phyloP scores from a whole-genome alignment of 2,329 filamentous ascomycete species.

The Thyridium curvatum region DNA sequence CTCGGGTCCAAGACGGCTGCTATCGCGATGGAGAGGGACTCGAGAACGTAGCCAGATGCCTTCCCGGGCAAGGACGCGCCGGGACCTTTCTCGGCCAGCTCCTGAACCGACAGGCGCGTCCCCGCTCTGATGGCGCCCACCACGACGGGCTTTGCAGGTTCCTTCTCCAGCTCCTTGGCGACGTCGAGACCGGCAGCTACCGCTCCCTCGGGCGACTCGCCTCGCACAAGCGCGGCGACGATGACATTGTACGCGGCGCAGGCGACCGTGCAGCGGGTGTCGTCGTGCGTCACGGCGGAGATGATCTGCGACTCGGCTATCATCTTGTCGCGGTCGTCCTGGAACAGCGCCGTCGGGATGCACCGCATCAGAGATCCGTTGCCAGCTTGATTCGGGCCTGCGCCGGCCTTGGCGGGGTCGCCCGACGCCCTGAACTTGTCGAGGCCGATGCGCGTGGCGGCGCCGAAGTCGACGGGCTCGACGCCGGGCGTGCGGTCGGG shows the following conservation, averaged over 20 bases:
- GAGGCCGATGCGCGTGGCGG: conserved; percentile 28
- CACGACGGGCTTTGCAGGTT: background rate
- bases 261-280: conserved; percentile 23
- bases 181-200: conserved; percentile 15
- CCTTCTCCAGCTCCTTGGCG: conserved; percentile 9
- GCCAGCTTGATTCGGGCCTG: conserved; percentile 29
- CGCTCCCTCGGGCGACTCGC: conserved; percentile 15
- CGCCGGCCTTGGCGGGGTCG: conserved; percentile 26
- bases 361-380: conserved; percentile 43
- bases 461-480: conserved; percentile 30
- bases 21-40: conserved; percentile 31
- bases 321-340: conserved; percentile 14
- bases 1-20: conserved; percentile 34
- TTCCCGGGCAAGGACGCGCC: conserved; percentile 15
- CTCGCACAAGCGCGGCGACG: conserved; percentile 22
- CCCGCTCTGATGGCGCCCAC: conserved; percentile 19
- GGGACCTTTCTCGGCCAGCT: conserved; percentile 24
- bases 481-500: conserved; percentile 25
- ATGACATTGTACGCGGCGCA: conserved; percentile 35
- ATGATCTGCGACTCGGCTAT: conserved; percentile 26
- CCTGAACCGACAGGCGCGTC: conserved; percentile 13
- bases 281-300: conserved; percentile 32
- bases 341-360: conserved; percentile 36
- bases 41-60: conserved; percentile 34
- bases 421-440: conserved; percentile 14